Evolutionary conservation across 257 asterid genomes (phyloP).

Genomic region (Plantago elongata): DNA sequence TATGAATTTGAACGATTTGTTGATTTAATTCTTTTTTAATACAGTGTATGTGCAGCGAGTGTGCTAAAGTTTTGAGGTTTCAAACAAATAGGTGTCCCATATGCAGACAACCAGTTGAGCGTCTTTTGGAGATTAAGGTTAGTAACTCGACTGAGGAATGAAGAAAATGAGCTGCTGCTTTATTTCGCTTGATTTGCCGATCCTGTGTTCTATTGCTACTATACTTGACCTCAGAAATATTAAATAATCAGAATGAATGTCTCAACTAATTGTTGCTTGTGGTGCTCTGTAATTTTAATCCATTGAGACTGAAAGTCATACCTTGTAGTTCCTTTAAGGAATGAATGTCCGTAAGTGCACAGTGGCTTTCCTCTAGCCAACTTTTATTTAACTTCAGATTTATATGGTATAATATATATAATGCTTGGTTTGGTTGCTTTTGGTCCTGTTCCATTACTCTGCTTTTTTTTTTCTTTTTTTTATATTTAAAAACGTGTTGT

Average conservation of each 20-base stretch:
- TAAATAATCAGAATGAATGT: conserved; percentile 33
- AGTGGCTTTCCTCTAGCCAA: conserved; percentile 13
- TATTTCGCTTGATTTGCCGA: not conserved
- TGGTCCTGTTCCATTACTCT: too few relatives aligned
- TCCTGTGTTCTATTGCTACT: conserved; percentile 13
- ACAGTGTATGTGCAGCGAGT: conserved; percentile 99
- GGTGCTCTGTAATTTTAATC: conserved; percentile 15
- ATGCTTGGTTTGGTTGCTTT: conserved; percentile 13
- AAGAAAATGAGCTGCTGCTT: conserved; percentile 25
- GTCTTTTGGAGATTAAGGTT: conserved; percentile 90
- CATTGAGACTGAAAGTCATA: conserved; percentile 7
- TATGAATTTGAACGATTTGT: not conserved
- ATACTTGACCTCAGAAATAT: conserved; percentile 14
- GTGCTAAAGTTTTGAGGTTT: conserved; percentile 89
- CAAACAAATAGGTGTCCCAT: conserved; percentile 96
- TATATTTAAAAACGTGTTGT: not conserved
- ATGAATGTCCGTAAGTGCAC: conserved; percentile 24
- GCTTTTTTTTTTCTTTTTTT: not conserved
- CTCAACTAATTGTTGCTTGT: conserved; percentile 21
- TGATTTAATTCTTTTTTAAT: conserved; percentile 16
- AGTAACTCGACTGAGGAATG: conserved; percentile 57
- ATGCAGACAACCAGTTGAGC: conserved; percentile 98
- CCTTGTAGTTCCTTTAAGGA: conserved; percentile 23
- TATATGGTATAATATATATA: conserved; percentile 12
- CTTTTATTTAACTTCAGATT: conserved; percentile 1